A percentile compares a stretch with the other conserved stretches of the same genome.
These are phyloP conservation scores for Sporobolomyces roseus DNA, from an alignment of 768 basidiomycete genomes.

Conservation along the genomic window DNA sequence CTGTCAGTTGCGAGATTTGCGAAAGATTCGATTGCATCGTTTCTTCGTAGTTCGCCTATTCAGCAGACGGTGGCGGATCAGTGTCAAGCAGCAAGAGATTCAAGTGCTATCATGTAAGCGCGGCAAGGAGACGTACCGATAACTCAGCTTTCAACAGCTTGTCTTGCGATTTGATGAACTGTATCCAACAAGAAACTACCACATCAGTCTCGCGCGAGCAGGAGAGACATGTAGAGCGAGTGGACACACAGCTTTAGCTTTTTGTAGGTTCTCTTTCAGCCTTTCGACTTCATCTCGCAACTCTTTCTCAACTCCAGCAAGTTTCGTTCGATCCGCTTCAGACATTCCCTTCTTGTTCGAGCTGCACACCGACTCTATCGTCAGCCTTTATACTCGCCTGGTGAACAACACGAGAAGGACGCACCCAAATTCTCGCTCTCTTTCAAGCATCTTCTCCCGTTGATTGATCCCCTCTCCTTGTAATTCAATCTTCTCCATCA, in stretches of 20 bases:
- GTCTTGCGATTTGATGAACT: slow-evolving; percentile 93
- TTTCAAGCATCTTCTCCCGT: slow-evolving; percentile 76
- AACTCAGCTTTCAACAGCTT: slow-evolving; percentile 58
- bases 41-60: slow-evolving; percentile 62
- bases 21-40: slow-evolving; percentile 63
- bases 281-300: slow-evolving; percentile 59
- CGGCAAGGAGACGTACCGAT: background rate
- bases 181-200: background rate
- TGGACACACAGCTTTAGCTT: slow-evolving; percentile 66
- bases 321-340: slow-evolving; percentile 70
- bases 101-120: background rate
- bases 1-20: slow-evolving; percentile 64
- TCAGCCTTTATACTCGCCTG: too few relatives aligned
- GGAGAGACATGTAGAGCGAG: background rate
- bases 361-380: too few relatives aligned
- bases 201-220: background rate
- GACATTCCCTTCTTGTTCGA: slow-evolving; percentile 73
- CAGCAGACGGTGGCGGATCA: background rate
- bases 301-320: slow-evolving; percentile 74
- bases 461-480: slow-evolving; percentile 88
- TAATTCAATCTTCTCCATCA: slow-evolving; percentile 84
- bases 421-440: slow-evolving; percentile 80
- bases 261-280: slow-evolving; percentile 61
- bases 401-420: slow-evolving; percentile 40
- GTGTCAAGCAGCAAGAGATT: too few relatives aligned